Evolutionary conservation across 2,329 filamentous ascomycete species (phyloP).

Genomic region (Seiridium cupressi): DNA sequence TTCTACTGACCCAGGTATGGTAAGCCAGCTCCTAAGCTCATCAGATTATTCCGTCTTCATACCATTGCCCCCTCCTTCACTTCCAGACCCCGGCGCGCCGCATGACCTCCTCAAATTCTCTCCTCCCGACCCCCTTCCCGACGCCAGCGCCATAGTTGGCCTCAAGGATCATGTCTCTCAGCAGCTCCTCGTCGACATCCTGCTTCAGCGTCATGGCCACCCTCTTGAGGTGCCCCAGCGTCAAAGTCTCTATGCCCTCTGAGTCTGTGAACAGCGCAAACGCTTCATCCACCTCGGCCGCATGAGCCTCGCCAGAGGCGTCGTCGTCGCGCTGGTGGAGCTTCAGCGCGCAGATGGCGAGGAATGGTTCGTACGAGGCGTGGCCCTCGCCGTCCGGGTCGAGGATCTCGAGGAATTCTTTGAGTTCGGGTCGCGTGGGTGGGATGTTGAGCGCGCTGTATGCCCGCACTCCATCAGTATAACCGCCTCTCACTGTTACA

Average conservation of each 20-base stretch:
- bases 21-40: neutral
- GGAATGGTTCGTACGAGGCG: conserved; percentile 76
- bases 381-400: conserved; percentile 81
- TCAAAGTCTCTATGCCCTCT: conserved; percentile 59
- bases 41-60: neutral
- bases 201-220: conserved; percentile 82
- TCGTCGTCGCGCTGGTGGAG: conserved; percentile 60
- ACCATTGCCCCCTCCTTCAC: conserved; percentile 36
- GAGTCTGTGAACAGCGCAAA: conserved; percentile 74
- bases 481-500: neutral
- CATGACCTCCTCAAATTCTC: conserved; percentile 88
- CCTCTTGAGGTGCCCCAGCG: conserved; percentile 71
- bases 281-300: conserved; percentile 73
- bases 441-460: conserved; percentile 77
- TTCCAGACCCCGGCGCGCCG: conserved; percentile 78
- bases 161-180: conserved; percentile 93
- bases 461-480: conserved; percentile 3
- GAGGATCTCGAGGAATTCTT: conserved; percentile 74
- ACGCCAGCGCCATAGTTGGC: conserved; percentile 80
- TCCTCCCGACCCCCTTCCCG: conserved; percentile 67
- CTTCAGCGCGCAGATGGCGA: conserved; percentile 86
- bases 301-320: conserved; percentile 46
- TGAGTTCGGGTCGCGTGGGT: conserved; percentile 65
- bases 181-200: conserved; percentile 75
- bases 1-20: neutral